Conservation (phyloP, 768 basidiomycete species). For the Psilocybe sp. region DNA sequence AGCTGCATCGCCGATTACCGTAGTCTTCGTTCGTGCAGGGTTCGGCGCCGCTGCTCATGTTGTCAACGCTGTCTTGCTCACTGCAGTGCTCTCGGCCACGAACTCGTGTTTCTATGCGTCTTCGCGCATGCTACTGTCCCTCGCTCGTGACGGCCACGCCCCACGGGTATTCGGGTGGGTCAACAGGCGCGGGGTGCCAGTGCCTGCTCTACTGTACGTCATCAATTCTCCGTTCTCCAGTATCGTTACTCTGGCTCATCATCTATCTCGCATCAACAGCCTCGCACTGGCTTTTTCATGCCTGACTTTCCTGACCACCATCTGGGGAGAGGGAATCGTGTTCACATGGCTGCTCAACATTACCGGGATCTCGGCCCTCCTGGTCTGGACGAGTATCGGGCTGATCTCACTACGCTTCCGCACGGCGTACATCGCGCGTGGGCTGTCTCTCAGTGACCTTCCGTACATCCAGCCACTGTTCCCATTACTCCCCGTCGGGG, state of each 20-base stretch:
- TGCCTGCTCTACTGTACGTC: slow-evolving; percentile 50
- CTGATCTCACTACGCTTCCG: slow-evolving; percentile 60
- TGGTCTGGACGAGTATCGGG: slow-evolving; percentile 65
- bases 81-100: slow-evolving; percentile 62
- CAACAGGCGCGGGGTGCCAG: slow-evolving; percentile 61
- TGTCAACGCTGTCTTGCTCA: slow-evolving; percentile 66
- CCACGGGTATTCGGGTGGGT: slow-evolving; percentile 64
- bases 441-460: slow-evolving; percentile 47
- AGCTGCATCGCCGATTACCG: slow-evolving; percentile 59
- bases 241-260: slow-evolving; percentile 16
- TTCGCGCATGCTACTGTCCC: slow-evolving; percentile 55
- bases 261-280: slow-evolving; percentile 24
- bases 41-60: slow-evolving; percentile 62
- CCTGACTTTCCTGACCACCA: slow-evolving; percentile 54
- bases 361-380: slow-evolving; percentile 62
- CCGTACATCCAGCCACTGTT: slow-evolving; percentile 58
- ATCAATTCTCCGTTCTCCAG: slow-evolving; percentile 20
- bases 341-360: slow-evolving; percentile 63
- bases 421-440: slow-evolving; percentile 53
- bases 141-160: slow-evolving; percentile 66
- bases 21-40: slow-evolving; percentile 60
- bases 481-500: slow-evolving; percentile 48
- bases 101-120: slow-evolving; percentile 67
- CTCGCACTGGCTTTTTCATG: slow-evolving; percentile 45
- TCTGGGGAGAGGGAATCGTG: slow-evolving; percentile 54